These are phyloP conservation scores for Lentinula edodes DNA, from an alignment of 768 basidiomycete species.

Conservation along the genomic window DNA sequence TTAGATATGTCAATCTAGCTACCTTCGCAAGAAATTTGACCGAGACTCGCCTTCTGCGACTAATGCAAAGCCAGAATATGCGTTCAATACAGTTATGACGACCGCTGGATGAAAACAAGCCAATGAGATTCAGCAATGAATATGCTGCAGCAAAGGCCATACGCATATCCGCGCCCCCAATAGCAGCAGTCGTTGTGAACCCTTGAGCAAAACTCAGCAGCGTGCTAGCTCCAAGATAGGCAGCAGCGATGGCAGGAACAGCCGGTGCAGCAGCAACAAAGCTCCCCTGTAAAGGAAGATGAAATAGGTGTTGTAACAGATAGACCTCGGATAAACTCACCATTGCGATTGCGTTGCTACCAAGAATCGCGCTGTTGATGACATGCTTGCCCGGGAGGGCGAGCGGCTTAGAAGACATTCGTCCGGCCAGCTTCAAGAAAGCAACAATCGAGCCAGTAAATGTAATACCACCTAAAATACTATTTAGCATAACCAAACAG, in stretches of 20 bases:
- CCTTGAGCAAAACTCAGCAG: constrained; percentile 81
- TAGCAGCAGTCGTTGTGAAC: constrained; percentile 84
- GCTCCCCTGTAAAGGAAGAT: constrained; percentile 33
- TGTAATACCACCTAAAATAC: constrained; percentile 61
- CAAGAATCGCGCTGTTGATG: constrained; percentile 66
- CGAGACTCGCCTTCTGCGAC: constrained; percentile 63
- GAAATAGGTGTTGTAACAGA: neutral
- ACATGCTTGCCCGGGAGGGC: constrained; percentile 73
- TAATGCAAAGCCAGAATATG: constrained; percentile 87
- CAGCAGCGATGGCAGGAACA: constrained; percentile 71
- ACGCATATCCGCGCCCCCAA: constrained; percentile 95
- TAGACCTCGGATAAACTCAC: constrained; percentile 2
- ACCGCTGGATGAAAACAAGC: constrained; percentile 47
- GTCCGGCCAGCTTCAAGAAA: constrained; percentile 81
- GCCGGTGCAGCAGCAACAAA: constrained; percentile 68
- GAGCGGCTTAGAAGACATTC: constrained; percentile 71
- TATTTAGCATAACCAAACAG: neutral
- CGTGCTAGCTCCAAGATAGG: constrained; percentile 70
- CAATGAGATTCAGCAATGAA: constrained; percentile 6
- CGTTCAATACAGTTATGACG: constrained; percentile 86
- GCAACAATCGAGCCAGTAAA: constrained; percentile 90
- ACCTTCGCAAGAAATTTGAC: neutral
- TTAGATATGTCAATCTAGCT: neutral
- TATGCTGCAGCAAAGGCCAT: neutral
- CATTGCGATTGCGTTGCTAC: constrained; percentile 68